Base-by-base conservation (phyloP, 129 eudicot genomes). In the Helianthus tuberosus region DNA sequence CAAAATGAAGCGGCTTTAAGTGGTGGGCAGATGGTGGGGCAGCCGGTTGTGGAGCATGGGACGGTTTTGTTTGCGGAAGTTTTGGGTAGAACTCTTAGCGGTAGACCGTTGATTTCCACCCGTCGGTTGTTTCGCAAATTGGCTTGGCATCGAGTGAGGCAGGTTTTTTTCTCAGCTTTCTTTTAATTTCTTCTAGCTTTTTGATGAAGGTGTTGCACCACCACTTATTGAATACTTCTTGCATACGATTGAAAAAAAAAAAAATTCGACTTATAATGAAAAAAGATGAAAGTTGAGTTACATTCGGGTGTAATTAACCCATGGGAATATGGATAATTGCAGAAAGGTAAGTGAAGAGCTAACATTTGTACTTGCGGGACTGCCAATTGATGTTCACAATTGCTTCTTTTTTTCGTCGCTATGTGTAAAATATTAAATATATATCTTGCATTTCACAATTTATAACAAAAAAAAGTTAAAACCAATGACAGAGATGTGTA, bases 121-220 rank as follows among this genome's bases (percentile, higher is more conserved):
- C 68, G 98, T 27, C 77, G 91, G 68, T 65, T 85, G 0, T 87
- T 90, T 77, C 83, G 91, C 9, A 86, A 93, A 13, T 59, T 94
- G 59, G 91, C 98, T 41, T 94, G 97, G 98, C 96, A 94, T 79
- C 97, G 98, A 73, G 98, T 94, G 97, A 94, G 98, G 97, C 97
- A 94, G 98, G 98, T 94, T 85, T 92, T 90, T 88, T 74, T 84
- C 98, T 89, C 77, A 59, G 87, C 84, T 72, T 73, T 69, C 81
- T 75, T 81, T 81, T 20, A 20, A 20, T 84, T 74, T 39, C 10
- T 64, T 79, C 8, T 11, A 50, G 54, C 57, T 20, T 39, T 81
- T 73, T 71, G 60, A 50, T 69, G 68, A 41, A 75, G 16, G 20
- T 44, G 35, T 13, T 15, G 25, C 35, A 27, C 29, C 29, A 15